Base-by-base conservation (phyloP, 83 land plant species). In the Thuja plicata region DNA sequence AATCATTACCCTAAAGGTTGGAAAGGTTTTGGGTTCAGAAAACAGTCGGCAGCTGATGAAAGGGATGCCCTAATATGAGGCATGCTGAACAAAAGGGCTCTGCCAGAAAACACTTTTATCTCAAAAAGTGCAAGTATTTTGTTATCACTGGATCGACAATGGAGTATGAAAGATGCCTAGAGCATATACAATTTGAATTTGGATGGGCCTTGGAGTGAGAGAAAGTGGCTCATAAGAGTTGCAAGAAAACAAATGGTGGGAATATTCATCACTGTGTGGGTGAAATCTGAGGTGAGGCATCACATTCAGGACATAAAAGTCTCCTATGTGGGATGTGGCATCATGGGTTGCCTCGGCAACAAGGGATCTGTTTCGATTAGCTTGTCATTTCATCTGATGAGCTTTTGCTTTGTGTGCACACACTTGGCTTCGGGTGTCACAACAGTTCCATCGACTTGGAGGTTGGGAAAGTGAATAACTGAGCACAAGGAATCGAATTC, bases 161-260 rank as follows among this genome's bases (percentile, higher is more conserved):
- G 41, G 0, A 35, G 48, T 50, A 38, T 32, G 21, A 9, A 54
- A 88, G 34, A 37, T 7, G 41, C 30, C 13, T 0, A 32, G 66
- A 60, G 48, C 54, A 48, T 89, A 41, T 90, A 90, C 3, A 84
- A 89, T 88, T 60, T 89, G 76, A 86, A 88, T 19, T 87, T 89
- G 83, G 80, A 43, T 35, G 86, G 37, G 73, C 70, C 34, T 50
- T 70, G 79, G 62, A 35, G 66, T 40, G 30, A 66, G 30, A 66
- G 77, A 21, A 90, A 83, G 6, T 88, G 87, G 11, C 90, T 77
- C 41, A 73, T 35, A 38, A 92, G 93, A 87, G 91, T 95, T 35
- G 89, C 91, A 35, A 95, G 97, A 87, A 97, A 97, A 88, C 98
- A 97, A 83, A 94, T 97, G 98, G 98, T 97, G n/a, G 98, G 98